Percentiles rank a stretch among this genome's conserved stretches.
phyloP scores from a whole-genome alignment of 139 green algal species.

The Chlamydomonas sp. region DNA sequence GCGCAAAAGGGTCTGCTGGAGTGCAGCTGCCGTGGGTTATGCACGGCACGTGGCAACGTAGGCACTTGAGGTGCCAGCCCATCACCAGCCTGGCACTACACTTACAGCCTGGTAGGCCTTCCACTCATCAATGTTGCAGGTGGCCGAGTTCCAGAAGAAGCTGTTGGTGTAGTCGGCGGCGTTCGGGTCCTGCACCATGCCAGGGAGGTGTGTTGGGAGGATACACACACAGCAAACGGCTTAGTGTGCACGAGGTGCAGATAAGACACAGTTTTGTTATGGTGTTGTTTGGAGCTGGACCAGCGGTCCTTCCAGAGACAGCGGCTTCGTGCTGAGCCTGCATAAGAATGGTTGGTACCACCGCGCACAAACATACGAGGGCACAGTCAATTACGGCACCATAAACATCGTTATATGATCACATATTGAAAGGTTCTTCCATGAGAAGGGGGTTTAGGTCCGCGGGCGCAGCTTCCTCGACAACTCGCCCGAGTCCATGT shows the following conservation, averaged over 20 bases:
- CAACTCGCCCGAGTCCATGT: neutral
- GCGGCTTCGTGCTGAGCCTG: too few relatives aligned
- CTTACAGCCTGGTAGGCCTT: neutral
- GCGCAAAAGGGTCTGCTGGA: too few relatives aligned
- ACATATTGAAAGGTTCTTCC: neutral
- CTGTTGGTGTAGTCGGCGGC: neutral
- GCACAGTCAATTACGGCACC: neutral
- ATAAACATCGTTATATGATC: neutral
- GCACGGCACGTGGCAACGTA: too few relatives aligned
- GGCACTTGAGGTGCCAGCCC: too few relatives aligned
- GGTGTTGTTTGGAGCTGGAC: too few relatives aligned
- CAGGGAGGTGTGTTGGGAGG: neutral
- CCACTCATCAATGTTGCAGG: neutral
- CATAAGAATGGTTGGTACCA: neutral
- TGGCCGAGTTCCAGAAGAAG: conserved; percentile 10
- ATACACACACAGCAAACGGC: neutral
- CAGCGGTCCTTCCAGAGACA: too few relatives aligned
- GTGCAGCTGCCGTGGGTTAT: too few relatives aligned
- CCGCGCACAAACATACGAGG: neutral
- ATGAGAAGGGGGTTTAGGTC: neutral
- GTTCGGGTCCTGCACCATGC: neutral
- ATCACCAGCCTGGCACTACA: too few relatives aligned
- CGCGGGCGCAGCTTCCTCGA: neutral
- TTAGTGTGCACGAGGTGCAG: neutral
- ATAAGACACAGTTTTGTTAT: too few relatives aligned